Conservation (phyloP, 2,329 filamentous ascomycete species). For the Penicillium sp. region DNA sequence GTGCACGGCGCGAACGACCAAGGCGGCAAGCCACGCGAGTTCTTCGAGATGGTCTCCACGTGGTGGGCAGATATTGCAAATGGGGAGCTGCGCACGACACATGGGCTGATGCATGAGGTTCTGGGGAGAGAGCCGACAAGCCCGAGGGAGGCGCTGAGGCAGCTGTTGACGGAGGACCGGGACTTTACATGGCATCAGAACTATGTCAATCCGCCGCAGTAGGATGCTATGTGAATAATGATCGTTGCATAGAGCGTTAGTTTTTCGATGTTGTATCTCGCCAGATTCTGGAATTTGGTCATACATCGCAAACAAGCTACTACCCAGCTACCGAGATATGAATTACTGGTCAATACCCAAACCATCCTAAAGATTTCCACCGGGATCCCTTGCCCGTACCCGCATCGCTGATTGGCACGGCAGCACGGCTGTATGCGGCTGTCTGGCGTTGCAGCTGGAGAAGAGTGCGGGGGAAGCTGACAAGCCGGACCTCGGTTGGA, state of each 20-base stretch:
- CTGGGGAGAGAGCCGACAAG: slow-evolving; percentile 50
- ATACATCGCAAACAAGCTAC: not conserved
- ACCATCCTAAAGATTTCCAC: not conserved
- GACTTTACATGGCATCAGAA: slow-evolving; percentile 54
- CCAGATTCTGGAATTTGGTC: not conserved
- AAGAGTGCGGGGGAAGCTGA: slow-evolving; percentile 2
- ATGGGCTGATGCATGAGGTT: slow-evolving; percentile 49
- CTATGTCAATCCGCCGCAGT: slow-evolving; percentile 25
- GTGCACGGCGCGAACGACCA: slow-evolving; percentile 36
- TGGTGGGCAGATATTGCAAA: slow-evolving; percentile 52
- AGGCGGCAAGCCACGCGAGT: slow-evolving; percentile 44
- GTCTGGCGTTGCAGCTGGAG: not conserved
- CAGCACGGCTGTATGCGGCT: not conserved
- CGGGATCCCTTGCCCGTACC: not conserved
- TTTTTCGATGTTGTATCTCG: not conserved
- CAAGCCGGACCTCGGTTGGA: slow-evolving; percentile 11
- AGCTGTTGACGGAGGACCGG: slow-evolving; percentile 34
- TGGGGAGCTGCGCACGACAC: slow-evolving; percentile 51
- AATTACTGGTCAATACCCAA: not conserved
- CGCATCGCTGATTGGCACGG: not conserved
- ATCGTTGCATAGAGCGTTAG: not conserved
- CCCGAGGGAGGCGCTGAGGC: slow-evolving; percentile 42
- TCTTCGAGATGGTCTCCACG: slow-evolving; percentile 48
- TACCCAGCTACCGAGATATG: not conserved
- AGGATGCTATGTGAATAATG: slow-evolving; percentile 11